Base-by-base conservation (phyloP, 179 eudicot species). In the Sideroxylon spinosum region DNA sequence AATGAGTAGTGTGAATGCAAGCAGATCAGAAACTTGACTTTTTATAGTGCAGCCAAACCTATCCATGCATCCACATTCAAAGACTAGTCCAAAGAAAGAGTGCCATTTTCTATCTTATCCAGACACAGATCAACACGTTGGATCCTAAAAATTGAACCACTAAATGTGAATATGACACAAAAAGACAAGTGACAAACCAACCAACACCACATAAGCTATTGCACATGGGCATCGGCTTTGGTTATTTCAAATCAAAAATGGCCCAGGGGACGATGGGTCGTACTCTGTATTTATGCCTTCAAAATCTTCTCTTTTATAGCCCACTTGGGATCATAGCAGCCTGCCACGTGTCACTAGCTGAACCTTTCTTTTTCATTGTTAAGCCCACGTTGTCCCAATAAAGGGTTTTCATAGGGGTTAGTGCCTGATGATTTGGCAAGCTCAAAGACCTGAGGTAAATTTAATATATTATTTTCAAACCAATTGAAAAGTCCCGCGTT, bases 81-180 rank as follows among this genome's bases (percentile, higher is more conserved):
- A 66, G 8, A 29, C 29, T 66, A 13, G 73, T 66, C 52, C 63
- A 17, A 28, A 65, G 52, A 14, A 67, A 6, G 64, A 67, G 17
- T 23, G 44, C 78, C 60, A 48, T 16, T 76, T 49, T 59, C 17
- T 49, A 53, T 32, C 73, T 76, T 76, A 52, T 28, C 65, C 65
- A 67, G 22, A 52, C 64, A 66, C 11, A 26, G 20, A 52, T 29
- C 64, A 53, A 66, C 79, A 76, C 53, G 13, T 67, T 67, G 52
- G 44, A 67, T n/a, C 52, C 11, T 7, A 52, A 53, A 76, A 76
- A 61, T 52, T 23, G 57, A 78, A 56, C 80, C 80, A 78, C 80
- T 69, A 68, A 69, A 26, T 48, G 9, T 16, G 22, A 50, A 7
- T 9, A 17, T 12, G 6, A 32, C 5, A 37, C 1, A 76, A 12